phyloP scores from a whole-genome alignment of 2,329 filamentous ascomycete species.

The Exophiala sp. region DNA sequence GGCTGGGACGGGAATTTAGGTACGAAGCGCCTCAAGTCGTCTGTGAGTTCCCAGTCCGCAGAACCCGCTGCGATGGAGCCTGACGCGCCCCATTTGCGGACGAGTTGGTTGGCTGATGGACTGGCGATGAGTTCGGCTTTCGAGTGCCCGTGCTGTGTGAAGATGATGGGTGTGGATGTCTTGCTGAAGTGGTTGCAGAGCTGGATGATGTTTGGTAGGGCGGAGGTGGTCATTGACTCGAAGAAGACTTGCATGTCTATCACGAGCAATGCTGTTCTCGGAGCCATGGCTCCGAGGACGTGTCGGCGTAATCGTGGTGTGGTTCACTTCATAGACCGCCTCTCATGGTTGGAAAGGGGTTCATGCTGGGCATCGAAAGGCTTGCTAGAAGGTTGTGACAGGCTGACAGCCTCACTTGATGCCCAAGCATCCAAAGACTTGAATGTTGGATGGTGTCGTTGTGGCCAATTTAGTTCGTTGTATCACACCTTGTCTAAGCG shows the following conservation, averaged over 20 bases:
- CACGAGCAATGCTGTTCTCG: conserved; percentile 38
- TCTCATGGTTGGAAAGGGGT: not conserved
- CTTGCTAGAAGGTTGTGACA: too few relatives aligned
- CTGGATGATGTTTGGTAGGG: conserved; percentile 36
- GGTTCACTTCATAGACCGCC: not conserved
- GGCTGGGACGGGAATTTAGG: conserved; percentile 8
- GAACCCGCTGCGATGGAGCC: conserved; percentile 34
- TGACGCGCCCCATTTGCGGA: conserved; percentile 37
- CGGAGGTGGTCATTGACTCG: conserved; percentile 33
- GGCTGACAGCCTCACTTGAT: too few relatives aligned
- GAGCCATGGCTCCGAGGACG: not conserved
- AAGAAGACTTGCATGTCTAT: conserved; percentile 43
- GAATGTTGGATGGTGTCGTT: too few relatives aligned
- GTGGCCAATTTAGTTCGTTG: too few relatives aligned
- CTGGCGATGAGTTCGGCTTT: conserved; percentile 31
- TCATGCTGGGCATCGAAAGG: not conserved
- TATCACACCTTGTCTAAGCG: too few relatives aligned
- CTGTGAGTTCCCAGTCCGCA: conserved; percentile 34
- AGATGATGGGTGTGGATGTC: conserved; percentile 32
- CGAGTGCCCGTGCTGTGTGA: conserved; percentile 42
- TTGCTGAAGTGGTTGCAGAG: conserved; percentile 33
- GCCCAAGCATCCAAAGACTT: too few relatives aligned
- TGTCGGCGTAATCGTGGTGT: too few relatives aligned
- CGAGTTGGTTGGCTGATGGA: conserved; percentile 37
- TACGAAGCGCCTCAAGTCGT: conserved; percentile 25